Percentiles rank a stretch among this genome's conserved stretches.
Evolutionary conservation across 129 eudicot genomes (phyloP).

Genomic region (Scalesia atractyloides): DNA sequence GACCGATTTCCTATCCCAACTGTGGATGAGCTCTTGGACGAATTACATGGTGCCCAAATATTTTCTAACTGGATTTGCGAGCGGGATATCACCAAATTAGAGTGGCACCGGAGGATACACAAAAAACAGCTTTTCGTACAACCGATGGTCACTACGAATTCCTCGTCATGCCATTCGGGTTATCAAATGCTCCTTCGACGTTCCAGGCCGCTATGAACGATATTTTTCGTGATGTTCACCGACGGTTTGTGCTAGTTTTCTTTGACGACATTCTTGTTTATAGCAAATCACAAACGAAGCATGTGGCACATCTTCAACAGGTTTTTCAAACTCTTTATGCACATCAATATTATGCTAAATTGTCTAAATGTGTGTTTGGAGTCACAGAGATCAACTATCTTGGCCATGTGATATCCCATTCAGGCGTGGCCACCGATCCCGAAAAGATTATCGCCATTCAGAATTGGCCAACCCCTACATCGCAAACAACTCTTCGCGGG

Average conservation of each 20-base stretch:
- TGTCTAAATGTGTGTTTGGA: conserved; percentile 1
- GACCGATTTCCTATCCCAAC: neutral
- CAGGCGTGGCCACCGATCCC: neutral
- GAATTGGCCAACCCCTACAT: neutral
- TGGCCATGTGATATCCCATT: neutral
- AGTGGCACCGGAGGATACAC: neutral
- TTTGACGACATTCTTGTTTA: neutral
- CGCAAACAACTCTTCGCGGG: neutral
- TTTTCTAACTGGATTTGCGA: neutral
- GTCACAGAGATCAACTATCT: neutral
- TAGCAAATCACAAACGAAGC: neutral
- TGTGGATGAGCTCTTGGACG: neutral
- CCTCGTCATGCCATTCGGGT: neutral
- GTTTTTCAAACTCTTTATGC: neutral
- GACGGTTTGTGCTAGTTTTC: neutral
- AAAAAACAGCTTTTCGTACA: neutral
- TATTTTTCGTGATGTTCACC: neutral
- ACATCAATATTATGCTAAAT: neutral
- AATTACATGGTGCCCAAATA: neutral
- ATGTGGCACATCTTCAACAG: neutral
- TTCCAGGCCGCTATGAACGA: neutral
- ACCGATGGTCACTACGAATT: conserved; percentile 4
- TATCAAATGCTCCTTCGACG: neutral
- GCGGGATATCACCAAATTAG: neutral
- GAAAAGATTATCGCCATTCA: neutral